Evolutionary conservation across 2,329 filamentous ascomycete species (phyloP).

Genomic region (Fusarium haematococcum): DNA sequence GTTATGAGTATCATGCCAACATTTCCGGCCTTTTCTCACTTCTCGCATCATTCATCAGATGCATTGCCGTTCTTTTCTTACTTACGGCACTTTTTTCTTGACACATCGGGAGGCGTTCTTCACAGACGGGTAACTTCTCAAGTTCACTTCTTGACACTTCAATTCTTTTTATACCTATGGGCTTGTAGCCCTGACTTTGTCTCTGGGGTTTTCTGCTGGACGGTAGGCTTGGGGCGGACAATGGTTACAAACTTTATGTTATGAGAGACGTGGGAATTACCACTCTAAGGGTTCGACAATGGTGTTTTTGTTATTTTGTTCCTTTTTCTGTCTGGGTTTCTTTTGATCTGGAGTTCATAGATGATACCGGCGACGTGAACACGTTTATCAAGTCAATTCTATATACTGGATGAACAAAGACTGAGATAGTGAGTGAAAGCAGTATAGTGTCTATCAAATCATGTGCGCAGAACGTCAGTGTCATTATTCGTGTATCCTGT

Average conservation of each 20-base stretch:
- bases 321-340: slow-evolving; percentile 11
- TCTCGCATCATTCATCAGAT: neutral
- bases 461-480: slow-evolving; percentile 12
- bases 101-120: slow-evolving; percentile 18
- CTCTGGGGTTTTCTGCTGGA: slow-evolving; percentile 12
- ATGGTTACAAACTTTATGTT: slow-evolving; percentile 4
- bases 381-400: slow-evolving; percentile 27
- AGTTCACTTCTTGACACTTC: slow-evolving; percentile 21
- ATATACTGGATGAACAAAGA: slow-evolving; percentile 32
- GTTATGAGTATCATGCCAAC: neutral
- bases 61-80: neutral
- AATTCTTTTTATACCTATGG: slow-evolving; percentile 31
- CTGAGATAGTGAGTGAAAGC: neutral
- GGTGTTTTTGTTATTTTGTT: slow-evolving; percentile 5
- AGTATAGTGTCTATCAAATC: neutral
- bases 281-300: slow-evolving; percentile 8
- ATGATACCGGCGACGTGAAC: slow-evolving; percentile 44
- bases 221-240: slow-evolving; percentile 5
- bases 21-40: slow-evolving; percentile 7
- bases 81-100: slow-evolving; percentile 4
- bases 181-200: slow-evolving; percentile 5
- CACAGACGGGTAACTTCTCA: slow-evolving; percentile 4
- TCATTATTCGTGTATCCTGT: slow-evolving; percentile 31
- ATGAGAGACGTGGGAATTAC: slow-evolving; percentile 20
- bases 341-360: slow-evolving; percentile 35